Conservation (phyloP, 139 green algal species). For the Haematococcus lacustris region DNA sequence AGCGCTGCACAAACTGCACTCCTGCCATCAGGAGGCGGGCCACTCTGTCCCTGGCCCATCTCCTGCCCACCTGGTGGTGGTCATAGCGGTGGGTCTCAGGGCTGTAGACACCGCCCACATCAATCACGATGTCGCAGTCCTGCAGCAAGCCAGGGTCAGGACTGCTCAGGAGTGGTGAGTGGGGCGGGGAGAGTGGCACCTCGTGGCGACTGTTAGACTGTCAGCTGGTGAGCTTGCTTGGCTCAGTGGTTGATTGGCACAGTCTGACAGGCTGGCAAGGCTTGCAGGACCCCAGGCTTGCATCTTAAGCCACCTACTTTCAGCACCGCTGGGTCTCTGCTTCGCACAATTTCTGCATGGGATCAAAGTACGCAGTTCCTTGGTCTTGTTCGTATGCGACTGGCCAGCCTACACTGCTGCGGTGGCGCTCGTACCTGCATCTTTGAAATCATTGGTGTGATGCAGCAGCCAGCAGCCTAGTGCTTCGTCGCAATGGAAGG, state of each 20-base stretch:
- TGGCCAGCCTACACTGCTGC: background rate
- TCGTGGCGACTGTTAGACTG: background rate
- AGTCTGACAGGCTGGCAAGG: no score
- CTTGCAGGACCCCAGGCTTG: no score
- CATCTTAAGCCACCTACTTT: no score
- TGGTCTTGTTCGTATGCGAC: background rate
- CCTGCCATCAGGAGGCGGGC: slow-evolving; percentile 50
- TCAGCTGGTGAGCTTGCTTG: background rate
- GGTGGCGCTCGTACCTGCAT: no score
- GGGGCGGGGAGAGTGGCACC: background rate
- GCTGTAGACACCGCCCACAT: slow-evolving; percentile 86
- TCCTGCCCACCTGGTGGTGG: slow-evolving; percentile 98
- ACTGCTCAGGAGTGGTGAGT: background rate
- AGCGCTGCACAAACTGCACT: no score
- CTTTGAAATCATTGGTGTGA: slow-evolving; percentile 48
- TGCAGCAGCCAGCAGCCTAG: slow-evolving; percentile 85
- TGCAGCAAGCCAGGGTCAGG: background rate
- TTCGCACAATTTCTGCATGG: slow-evolving; percentile 55
- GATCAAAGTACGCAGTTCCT: slow-evolving; percentile 50
- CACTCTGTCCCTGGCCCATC: no score
- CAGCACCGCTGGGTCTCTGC: slow-evolving; percentile 70
- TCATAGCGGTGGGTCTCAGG: slow-evolving; percentile 62
- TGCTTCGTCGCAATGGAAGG: slow-evolving; percentile 97
- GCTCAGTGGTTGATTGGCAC: no score
- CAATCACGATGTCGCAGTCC: slow-evolving; percentile 80